Base-by-base conservation (phyloP, 768 basidiomycete genomes). In the Inosperma sp. region DNA sequence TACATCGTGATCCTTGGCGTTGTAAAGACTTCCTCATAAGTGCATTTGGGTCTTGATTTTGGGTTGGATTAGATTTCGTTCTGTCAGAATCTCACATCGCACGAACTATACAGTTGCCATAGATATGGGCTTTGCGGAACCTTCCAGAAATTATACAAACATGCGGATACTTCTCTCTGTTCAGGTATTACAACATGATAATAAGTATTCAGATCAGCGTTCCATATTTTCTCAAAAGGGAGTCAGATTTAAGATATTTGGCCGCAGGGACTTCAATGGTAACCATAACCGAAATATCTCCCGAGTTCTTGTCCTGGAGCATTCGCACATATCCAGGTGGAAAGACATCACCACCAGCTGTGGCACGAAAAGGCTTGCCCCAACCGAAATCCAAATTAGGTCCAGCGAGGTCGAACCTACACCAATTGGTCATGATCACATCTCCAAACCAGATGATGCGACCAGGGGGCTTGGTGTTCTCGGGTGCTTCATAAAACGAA, bases 361-460 rank as follows among this genome's bases (percentile, higher is more conserved):
- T 47, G 4, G 33, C 45, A 35, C 22, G 33, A 8, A 47, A 47
- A 35, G 45, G 45, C 33, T 35, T 25, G 9, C 45, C 45, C 45
- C 45, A 47, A 23, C 45, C 45, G 21, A 47, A 47, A 17, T 47
- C 33, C 22, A 47, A 4, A 16, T 22, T 25, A 5, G 30, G 45
- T 35, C 45, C 45, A 16, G 45, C 33, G n/a, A 47, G 16, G 23
- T 33, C 45, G 14, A 33, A 47, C n/a, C 36, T 47, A 23, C 31
- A 47, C 45, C 45, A 47, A 34, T 47, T 47, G n/a, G 45, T 47
- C 45, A 47, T 47, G 7, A 47, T 13, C 22, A 47, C 45, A 25
- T 47, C 45, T 26, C 45, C 45, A 47, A 26, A 47, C 45, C 45
- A 47, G 8, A 16, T 16, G 19, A 47, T 47, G n/a, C 30, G 31